These are phyloP conservation scores for Ceratocystis colombiana DNA, from an alignment of 2,329 filamentous ascomycete genomes.

Conservation along the genomic window DNA sequence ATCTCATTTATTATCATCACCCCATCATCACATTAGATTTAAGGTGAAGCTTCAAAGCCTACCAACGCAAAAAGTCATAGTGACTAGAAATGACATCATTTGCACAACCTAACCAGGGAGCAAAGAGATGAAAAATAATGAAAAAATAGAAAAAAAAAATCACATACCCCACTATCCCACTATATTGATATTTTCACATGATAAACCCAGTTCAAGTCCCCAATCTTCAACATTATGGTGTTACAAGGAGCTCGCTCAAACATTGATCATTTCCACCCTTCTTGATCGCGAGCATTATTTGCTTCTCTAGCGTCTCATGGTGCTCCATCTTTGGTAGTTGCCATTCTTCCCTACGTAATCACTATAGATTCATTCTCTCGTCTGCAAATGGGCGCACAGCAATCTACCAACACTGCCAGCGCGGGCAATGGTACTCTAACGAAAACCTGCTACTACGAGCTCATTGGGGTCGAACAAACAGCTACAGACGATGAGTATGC, in stretches of 20 bases:
- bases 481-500: slow-evolving; percentile 72
- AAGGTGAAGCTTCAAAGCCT: neutral
- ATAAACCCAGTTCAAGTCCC: neutral
- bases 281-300: no score
- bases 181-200: slow-evolving; percentile 9
- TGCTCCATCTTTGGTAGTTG: no score
- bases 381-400: slow-evolving; percentile 45
- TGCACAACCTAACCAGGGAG: neutral
- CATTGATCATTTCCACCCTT: neutral
- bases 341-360: neutral
- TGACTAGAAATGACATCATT: slow-evolving; percentile 8
- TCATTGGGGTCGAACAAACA: slow-evolving; percentile 61
- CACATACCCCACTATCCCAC: neutral
- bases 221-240: neutral
- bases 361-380: neutral
- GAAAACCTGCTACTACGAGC: slow-evolving; percentile 77
- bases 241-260: neutral
- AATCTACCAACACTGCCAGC: slow-evolving; percentile 39
- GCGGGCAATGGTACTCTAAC: slow-evolving; percentile 32
- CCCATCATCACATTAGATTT: neutral
- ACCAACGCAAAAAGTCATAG: neutral
- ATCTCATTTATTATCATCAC: no score
- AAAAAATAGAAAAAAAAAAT: no score
- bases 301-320: no score
- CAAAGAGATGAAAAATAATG: neutral